These are phyloP conservation scores for Dicorynia guianensis DNA, from an alignment of 306 rosid species.

Conservation along the genomic window DNA sequence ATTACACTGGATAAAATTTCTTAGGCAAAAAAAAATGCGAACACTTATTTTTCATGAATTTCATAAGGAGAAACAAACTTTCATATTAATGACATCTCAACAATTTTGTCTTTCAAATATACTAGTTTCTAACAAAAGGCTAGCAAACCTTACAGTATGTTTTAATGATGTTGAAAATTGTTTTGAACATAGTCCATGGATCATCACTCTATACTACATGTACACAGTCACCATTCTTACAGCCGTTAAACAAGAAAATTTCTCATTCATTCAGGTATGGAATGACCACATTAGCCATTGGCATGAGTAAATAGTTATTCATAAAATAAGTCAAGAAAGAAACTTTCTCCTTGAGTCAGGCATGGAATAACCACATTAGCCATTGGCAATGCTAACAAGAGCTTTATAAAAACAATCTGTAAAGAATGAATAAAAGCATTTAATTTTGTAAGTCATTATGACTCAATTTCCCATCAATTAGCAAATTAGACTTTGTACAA, in stretches of 20 bases:
- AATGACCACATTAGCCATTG: neutral
- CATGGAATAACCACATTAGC: neutral
- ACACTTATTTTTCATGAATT: neutral
- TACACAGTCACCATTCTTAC: neutral
- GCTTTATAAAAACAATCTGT: neutral
- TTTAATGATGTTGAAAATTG: conserved; percentile 9
- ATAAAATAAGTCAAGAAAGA: neutral
- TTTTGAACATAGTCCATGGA: neutral
- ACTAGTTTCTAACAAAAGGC: neutral
- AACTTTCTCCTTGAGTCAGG: neutral
- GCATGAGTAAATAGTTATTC: neutral
- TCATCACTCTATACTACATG: neutral
- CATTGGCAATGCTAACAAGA: neutral
- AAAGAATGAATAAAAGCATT: neutral
- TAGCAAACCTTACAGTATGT: conserved; percentile 1
- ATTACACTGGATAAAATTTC: neutral
- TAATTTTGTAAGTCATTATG: conserved; percentile 1
- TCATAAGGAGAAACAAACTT: neutral
- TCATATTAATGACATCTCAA: neutral
- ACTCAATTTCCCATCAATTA: neutral
- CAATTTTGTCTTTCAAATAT: neutral
- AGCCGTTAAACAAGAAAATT: neutral
- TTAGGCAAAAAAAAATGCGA: neutral
- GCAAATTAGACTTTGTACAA: conserved; percentile 5
- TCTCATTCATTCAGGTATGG: neutral